Evolutionary conservation across 257 asterid species (phyloP).

Genomic region (Nemophila menziesii): DNA sequence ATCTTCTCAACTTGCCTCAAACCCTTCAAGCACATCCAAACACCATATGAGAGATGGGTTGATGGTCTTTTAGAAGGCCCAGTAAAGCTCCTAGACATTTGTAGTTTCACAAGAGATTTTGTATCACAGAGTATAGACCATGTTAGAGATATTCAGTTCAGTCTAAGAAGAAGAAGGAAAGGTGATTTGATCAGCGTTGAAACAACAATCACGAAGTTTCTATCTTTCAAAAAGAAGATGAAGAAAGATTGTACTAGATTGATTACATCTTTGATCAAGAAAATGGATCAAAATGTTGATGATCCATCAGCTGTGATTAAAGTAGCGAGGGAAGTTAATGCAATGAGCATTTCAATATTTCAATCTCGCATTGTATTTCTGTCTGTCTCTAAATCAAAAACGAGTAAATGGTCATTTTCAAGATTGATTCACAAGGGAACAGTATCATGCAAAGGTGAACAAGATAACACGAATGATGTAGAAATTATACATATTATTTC

Average conservation of each 20-base stretch:
- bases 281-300: constrained; percentile 12
- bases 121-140: constrained; percentile 1
- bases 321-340: constrained; percentile 13
- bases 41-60: constrained; percentile 10
- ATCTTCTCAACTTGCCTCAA: constrained; percentile 12
- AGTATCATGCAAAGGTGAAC: constrained; percentile 14
- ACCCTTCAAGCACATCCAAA: constrained; percentile 9
- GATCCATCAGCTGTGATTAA: constrained; percentile 9
- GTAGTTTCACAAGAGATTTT: constrained; percentile 4
- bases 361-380: constrained; percentile 13
- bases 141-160: constrained; percentile 7
- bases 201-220: constrained; percentile 7
- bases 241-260: constrained; percentile 16
- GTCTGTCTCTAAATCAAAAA: constrained; percentile 17
- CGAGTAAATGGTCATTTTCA: constrained; percentile 25
- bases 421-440: constrained; percentile 17
- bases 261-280: constrained; percentile 13
- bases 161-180: constrained; percentile 7
- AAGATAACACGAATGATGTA: constrained; percentile 11
- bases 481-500: constrained; percentile 13
- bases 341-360: constrained; percentile 10
- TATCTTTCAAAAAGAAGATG: constrained; percentile 17
- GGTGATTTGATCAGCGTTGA: constrained; percentile 8
- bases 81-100: constrained; percentile 9
- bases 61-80: constrained; percentile 8